Evolutionary conservation across 805 yeast genomes (phyloP).

Genomic region (Tetrapisispora iriomotensis): DNA sequence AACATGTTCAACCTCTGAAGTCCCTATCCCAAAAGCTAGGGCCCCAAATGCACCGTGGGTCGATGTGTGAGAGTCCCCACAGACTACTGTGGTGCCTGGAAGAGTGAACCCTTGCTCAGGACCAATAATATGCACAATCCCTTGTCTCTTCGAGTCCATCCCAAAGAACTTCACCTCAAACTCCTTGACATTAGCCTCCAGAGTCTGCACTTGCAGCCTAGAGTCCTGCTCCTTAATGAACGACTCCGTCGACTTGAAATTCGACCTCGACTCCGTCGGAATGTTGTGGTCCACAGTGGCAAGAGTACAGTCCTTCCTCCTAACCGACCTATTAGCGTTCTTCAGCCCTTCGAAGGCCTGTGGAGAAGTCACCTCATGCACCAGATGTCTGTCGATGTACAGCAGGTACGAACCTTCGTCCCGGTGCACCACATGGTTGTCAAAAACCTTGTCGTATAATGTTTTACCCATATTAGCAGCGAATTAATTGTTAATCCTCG

Average conservation of each 20-base stretch:
- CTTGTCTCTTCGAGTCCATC: slow-evolving; percentile 90
- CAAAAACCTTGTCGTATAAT: slow-evolving; percentile 91
- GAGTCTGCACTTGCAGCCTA: slow-evolving; percentile 80
- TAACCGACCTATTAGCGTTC: slow-evolving; percentile 78
- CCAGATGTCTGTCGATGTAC: slow-evolving; percentile 93
- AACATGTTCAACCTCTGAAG: slow-evolving; percentile 98
- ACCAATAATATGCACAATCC: slow-evolving; percentile 96
- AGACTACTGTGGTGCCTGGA: slow-evolving; percentile 97
- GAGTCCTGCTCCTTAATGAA: slow-evolving; percentile 90
- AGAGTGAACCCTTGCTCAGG: slow-evolving; percentile 98
- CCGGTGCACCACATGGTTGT: slow-evolving; percentile 84
- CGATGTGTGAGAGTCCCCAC: slow-evolving; percentile 98
- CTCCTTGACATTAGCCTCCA: slow-evolving; percentile 85
- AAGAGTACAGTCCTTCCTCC: slow-evolving; percentile 87
- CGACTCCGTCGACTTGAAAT: slow-evolving; percentile 60
- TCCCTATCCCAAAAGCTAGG: slow-evolving; percentile 96
- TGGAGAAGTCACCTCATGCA: slow-evolving; percentile 98
- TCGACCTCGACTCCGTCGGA: slow-evolving; percentile 82
- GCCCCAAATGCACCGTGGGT: slow-evolving; percentile 99
- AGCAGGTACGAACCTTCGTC: slow-evolving; percentile 82
- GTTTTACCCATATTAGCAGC: too few relatives aligned
- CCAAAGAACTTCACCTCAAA: slow-evolving; percentile 90
- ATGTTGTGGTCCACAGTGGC: slow-evolving; percentile 97
- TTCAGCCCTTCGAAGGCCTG: slow-evolving; percentile 96
- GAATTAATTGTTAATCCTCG: too few relatives aligned